Percentiles rank a stretch among this genome's conserved stretches.
phyloP scores from a whole-genome alignment of 192 early-diverging fungal species.

The Chytriomyces hyalinus region DNA sequence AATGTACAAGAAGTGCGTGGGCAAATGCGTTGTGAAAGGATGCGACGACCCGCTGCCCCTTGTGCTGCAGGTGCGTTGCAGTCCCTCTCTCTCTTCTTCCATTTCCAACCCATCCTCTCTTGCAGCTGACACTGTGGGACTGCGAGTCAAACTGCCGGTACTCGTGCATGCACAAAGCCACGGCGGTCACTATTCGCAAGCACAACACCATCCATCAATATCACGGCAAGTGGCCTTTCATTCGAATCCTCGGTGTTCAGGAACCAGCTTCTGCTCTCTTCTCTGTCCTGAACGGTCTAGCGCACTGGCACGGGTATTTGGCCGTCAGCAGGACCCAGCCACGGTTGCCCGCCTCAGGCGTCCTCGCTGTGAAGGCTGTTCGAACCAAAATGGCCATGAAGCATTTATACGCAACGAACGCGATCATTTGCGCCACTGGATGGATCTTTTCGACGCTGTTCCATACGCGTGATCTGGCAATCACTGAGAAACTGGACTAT shows the following conservation, averaged over 20 bases:
- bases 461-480: conserved; percentile 75
- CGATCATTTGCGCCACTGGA: conserved; percentile 66
- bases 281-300: conserved; percentile 81
- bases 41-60: conserved; percentile 56
- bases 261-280: conserved; percentile 94
- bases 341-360: too few species aligned
- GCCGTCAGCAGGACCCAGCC: not conserved
- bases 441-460: conserved; percentile 93
- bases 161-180: conserved; percentile 80
- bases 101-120: not conserved
- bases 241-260: conserved; percentile 82
- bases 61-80: not conserved
- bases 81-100: too few species aligned
- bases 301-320: conserved; percentile 64
- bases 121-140: conserved; percentile 73
- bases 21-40: conserved; percentile 45
- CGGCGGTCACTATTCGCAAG: conserved; percentile 48
- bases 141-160: conserved; percentile 85
- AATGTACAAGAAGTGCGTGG: conserved; percentile 61
- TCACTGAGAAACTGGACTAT: conserved; percentile 86
- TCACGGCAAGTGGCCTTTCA: conserved; percentile 92
- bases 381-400: not conserved
- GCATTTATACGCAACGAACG: conserved; percentile 55
- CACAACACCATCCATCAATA: conserved; percentile 75
- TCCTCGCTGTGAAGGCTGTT: not conserved